Base-by-base conservation (phyloP, 2,329 filamentous ascomycete genomes). In the Aspergillus alliaceus region DNA sequence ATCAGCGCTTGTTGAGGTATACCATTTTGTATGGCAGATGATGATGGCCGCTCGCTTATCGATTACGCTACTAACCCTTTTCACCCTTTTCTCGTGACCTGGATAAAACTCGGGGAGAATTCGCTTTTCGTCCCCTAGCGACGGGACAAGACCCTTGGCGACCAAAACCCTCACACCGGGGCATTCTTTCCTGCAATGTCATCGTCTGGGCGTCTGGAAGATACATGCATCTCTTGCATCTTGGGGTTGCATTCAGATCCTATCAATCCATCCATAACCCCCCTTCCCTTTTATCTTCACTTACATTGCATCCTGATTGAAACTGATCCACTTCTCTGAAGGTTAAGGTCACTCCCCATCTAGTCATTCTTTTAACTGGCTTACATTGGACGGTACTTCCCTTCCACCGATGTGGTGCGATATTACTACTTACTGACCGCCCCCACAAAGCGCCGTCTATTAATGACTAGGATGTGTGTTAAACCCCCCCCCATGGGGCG, bases 161-260 rank as follows among this genome's bases (percentile, higher is more conserved):
- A n/a, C 39, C 51, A 14, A 44, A 53, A 53, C 18, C 14, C 29
- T 53, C 51, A 46, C 51, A 53, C 51, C 51, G 51, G 32, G 9
- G 18, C 31, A 35, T n/a, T n/a, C n/a, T n/a, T n/a, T n/a, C n/a
- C n/a, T n/a, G n/a, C n/a, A n/a, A n/a, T n/a, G n/a, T n/a, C n/a
- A n/a, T n/a, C n/a, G 18, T 40, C 37, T 40, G 20, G 20, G 39
- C 39, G n/a, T 42, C 20, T 20, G 18, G 22, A 24, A 37, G 27
- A 51, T 18, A 18, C n/a, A 51, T 39, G 48, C 32, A 42, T 42
- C 35, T 39, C 25, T 40, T 52, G 35, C 35, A 37, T 32, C 37
- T 18, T 24, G 22, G 22, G 15, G 39, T 51, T 24, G 14, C 49
- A 42, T 27, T n/a, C n/a, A n/a, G n/a, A n/a, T n/a, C n/a, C n/a